These are phyloP conservation scores for Endoconidiophora polonica DNA, from an alignment of 2,329 filamentous ascomycete genomes.

Conservation along the genomic window DNA sequence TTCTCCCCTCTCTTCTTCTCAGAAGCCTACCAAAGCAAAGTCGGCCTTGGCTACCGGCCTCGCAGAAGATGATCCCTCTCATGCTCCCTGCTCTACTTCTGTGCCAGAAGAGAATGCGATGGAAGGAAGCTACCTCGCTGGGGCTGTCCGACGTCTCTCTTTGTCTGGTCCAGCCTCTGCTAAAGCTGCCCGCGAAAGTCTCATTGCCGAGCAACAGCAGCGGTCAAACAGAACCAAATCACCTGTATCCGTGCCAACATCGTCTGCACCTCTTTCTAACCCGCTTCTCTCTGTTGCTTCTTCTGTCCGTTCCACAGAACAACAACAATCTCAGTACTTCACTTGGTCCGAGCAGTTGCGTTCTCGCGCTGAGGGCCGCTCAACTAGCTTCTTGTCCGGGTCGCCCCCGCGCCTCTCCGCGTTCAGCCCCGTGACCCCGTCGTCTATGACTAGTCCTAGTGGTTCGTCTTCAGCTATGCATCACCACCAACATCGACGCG, in stretches of 20 bases:
- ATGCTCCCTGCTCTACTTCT: neutral
- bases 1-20: neutral
- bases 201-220: neutral
- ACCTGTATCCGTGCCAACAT: neutral
- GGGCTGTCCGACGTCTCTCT: conserved; percentile 10
- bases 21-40: conserved; percentile 2
- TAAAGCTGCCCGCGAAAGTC: neutral
- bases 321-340: conserved; percentile 69
- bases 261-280: conserved; percentile 2
- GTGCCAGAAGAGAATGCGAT: neutral
- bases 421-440: conserved; percentile 4
- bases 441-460: neutral
- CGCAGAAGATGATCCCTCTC: neutral
- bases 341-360: conserved; percentile 96
- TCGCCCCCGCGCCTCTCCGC: conserved; percentile 4
- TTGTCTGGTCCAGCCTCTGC: conserved; percentile 6
- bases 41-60: conserved; percentile 6
- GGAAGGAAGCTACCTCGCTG: conserved; percentile 6
- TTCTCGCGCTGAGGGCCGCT: conserved; percentile 48
- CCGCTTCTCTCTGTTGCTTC: conserved; percentile 1
- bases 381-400: conserved; percentile 7
- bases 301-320: conserved; percentile 6
- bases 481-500: conserved; percentile 1
- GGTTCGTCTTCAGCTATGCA: neutral
- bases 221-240: too few relatives aligned